These are phyloP conservation scores for Akanthomyces muscarius DNA, from an alignment of 2,329 filamentous ascomycete genomes.

Conservation along the genomic window DNA sequence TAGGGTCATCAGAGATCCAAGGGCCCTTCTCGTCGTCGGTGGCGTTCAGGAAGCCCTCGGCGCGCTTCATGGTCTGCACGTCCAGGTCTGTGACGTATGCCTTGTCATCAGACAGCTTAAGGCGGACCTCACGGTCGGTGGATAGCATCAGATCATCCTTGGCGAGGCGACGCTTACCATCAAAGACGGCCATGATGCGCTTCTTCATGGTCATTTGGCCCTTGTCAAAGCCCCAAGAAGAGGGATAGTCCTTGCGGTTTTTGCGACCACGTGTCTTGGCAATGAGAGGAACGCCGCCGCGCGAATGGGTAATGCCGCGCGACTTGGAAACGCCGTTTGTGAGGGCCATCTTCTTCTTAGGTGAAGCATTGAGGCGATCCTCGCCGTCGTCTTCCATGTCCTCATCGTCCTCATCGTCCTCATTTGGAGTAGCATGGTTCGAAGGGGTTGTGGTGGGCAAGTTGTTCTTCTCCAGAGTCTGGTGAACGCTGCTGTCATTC, in stretches of 20 bases:
- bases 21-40: conserved; percentile 83
- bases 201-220: conserved; percentile 99
- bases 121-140: conserved; percentile 87
- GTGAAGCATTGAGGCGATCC: conserved; percentile 40
- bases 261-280: conserved; percentile 68
- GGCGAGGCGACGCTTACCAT: conserved; percentile 80
- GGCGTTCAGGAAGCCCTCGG: conserved; percentile 76
- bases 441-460: conserved; percentile 44
- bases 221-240: conserved; percentile 87
- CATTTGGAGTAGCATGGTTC: conserved; percentile 24
- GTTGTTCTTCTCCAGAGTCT: conserved; percentile 62
- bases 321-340: conserved; percentile 60
- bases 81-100: conserved; percentile 91
- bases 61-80: conserved; percentile 80
- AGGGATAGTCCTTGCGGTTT: conserved; percentile 88
- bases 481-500: conserved; percentile 58
- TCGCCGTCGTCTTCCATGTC: conserved; percentile 52
- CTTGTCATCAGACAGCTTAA: conserved; percentile 70
- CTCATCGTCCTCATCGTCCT: conserved; percentile 53
- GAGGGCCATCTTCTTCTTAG: conserved; percentile 56
- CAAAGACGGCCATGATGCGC: conserved; percentile 88
- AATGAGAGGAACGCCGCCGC: conserved; percentile 61
- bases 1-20: conserved; percentile 73
- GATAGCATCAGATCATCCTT: conserved; percentile 99
- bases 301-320: conserved; percentile 72